Base-by-base conservation (phyloP, 192 early-diverging fungal genomes). In the Nowakowskiella sp. region DNA sequence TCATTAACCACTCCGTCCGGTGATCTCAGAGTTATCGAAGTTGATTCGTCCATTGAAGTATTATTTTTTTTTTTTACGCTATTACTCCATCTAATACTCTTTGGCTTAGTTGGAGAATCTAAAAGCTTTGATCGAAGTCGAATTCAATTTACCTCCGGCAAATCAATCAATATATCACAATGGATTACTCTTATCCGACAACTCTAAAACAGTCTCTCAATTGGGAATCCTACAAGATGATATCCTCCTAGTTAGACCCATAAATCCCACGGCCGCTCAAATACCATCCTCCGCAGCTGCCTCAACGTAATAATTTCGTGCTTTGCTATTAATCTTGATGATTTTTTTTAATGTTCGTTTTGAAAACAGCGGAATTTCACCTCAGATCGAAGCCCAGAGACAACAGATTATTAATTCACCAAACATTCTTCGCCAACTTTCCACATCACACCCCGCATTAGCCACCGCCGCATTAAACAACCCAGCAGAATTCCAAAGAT, bases 71-170 rank as follows among this genome's bases (percentile, higher is more conserved):
- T n/a, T n/a, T n/a, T n/a, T n/a, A n/a, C n/a, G n/a, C n/a, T n/a
- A n/a, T n/a, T n/a, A n/a, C n/a, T n/a, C n/a, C n/a, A n/a, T n/a
- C n/a, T n/a, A n/a, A n/a, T n/a, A n/a, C n/a, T n/a, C n/a, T n/a
- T n/a, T n/a, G n/a, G n/a, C n/a, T n/a, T n/a, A 62, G 60, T 48
- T 70, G n/a, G 47, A 45, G 6, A 57, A 86, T 66, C 70, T 93
- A 27, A 74, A 78, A 52, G 91, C 87, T 22, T 72, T 96, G 22
- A 72, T 90, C n/a, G 90, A 93, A 66, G 79, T 71, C n/a, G 87
- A 92, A 66, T 82, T 85, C 51, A 66, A 72, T 9, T 80, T 87
- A 39, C 72, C 87, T 2, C 58, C 76, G 8, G 64, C 42, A 4
- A 66, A 78, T 25, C 91, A 92, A 61, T 36, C 53, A 1, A 47